These are phyloP conservation scores for Hansenula sp. DNA, from an alignment of 1,139 yeast species.

Conservation along the genomic window DNA sequence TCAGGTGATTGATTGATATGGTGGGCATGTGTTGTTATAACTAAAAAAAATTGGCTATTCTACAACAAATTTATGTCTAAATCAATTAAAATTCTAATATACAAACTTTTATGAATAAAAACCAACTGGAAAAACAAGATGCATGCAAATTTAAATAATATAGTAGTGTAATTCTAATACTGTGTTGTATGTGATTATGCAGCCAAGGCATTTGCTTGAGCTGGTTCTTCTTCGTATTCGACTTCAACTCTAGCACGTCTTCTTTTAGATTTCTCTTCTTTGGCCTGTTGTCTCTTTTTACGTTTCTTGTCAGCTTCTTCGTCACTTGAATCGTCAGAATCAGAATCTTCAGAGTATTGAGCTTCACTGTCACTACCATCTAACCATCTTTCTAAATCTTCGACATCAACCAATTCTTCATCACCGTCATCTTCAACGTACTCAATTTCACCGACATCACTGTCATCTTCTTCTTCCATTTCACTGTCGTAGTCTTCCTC, in stretches of 20 bases:
- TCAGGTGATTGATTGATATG: too few relatives aligned
- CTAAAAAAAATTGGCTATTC: too few relatives aligned
- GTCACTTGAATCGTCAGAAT: slow-evolving; percentile 30
- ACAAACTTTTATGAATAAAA: too few relatives aligned
- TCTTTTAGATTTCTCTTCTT: slow-evolving; percentile 38
- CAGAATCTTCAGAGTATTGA: slow-evolving; percentile 34
- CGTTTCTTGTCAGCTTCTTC: slow-evolving; percentile 39
- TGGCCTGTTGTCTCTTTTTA: slow-evolving; percentile 35
- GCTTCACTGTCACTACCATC: slow-evolving; percentile 57
- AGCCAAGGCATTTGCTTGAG: slow-evolving; percentile 14
- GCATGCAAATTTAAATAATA: too few relatives aligned
- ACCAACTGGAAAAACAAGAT: not conserved
- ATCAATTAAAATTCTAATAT: too few relatives aligned
- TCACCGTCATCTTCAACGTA: slow-evolving; percentile 84
- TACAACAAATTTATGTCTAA: too few relatives aligned
- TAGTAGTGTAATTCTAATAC: not conserved
- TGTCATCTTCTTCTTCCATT: slow-evolving; percentile 50
- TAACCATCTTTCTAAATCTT: slow-evolving; percentile 87
- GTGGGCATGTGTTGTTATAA: too few relatives aligned
- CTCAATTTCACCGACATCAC: slow-evolving; percentile 77
- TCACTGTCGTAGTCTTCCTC: slow-evolving; percentile 53
- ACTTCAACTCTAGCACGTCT: slow-evolving; percentile 78
- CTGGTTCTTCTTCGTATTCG: slow-evolving; percentile 75
- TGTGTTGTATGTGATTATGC: slow-evolving; percentile 4
- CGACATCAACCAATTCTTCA: slow-evolving; percentile 86